These are phyloP conservation scores for Ustilago loliicola DNA, from an alignment of 1,284 basidiomycete species.

Conservation along the genomic window DNA sequence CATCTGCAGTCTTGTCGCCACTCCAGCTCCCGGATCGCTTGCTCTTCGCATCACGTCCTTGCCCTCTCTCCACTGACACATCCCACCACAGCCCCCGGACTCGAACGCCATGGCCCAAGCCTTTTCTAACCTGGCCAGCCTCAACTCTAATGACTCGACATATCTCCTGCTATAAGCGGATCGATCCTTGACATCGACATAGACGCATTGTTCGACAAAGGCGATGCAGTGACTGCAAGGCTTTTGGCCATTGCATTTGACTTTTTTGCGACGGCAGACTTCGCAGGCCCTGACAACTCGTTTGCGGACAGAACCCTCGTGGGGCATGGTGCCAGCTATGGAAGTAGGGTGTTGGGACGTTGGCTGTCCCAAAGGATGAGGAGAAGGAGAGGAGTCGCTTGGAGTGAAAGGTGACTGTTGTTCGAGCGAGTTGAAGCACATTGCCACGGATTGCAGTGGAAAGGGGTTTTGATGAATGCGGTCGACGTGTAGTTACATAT, in stretches of 20 bases:
- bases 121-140: slow-evolving; percentile 42
- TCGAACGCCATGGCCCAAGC: neutral
- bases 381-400: slow-evolving; percentile 11
- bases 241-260: slow-evolving; percentile 58
- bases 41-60: slow-evolving; percentile 1
- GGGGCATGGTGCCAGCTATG: neutral
- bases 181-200: slow-evolving; percentile 48
- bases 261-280: slow-evolving; percentile 57
- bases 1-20: neutral
- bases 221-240: slow-evolving; percentile 53
- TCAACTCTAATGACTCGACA: slow-evolving; percentile 49
- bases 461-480: neutral
- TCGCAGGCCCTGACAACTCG: slow-evolving; percentile 54
- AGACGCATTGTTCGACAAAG: slow-evolving; percentile 49
- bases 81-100: neutral
- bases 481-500: neutral
- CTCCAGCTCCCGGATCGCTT: slow-evolving; percentile 10
- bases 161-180: slow-evolving; percentile 54
- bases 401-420: slow-evolving; percentile 10
- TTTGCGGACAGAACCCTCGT: slow-evolving; percentile 39
- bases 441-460: neutral
- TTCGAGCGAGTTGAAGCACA: slow-evolving; percentile 19
- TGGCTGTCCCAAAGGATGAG: neutral
- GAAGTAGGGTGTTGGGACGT: neutral
- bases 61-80: neutral